These are phyloP conservation scores for Isoetes taiwanensis DNA, from an alignment of 75 land plant species.

Conservation along the genomic window DNA sequence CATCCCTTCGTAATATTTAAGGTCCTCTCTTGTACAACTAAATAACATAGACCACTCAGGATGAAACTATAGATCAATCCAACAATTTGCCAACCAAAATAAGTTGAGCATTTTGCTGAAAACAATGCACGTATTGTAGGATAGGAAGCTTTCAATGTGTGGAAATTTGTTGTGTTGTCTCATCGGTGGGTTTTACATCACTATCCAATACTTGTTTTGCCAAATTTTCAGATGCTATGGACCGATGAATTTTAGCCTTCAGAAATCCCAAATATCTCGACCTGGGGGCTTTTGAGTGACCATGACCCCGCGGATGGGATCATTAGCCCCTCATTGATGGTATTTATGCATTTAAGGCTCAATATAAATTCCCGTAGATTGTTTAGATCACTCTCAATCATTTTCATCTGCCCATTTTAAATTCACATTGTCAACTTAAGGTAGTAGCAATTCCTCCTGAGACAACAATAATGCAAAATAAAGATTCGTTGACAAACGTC, in stretches of 20 bases:
- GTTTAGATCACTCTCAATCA: conserved; percentile 47
- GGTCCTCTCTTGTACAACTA: conserved; percentile 71
- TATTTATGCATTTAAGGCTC: conserved; percentile 83
- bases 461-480: too few relatives aligned
- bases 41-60: conserved; percentile 72
- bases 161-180: neutral
- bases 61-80: conserved; percentile 76
- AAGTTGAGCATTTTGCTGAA: conserved; percentile 74
- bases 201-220: neutral
- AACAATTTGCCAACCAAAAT: conserved; percentile 97
- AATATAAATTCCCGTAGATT: conserved; percentile 50
- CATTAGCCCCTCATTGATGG: conserved; percentile 78
- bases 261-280: conserved; percentile 64
- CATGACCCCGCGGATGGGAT: conserved; percentile 49
- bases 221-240: neutral
- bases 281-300: conserved; percentile 55
- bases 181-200: neutral
- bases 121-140: conserved; percentile 90
- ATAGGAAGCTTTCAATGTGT: conserved; percentile 8
- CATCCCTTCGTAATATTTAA: conserved; percentile 60
- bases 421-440: too few relatives aligned
- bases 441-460: too few relatives aligned
- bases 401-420: conserved; percentile 9
- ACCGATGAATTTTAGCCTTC: conserved; percentile 11
- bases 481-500: too few relatives aligned